A percentile compares a stretch with the other conserved stretches of the same genome.
These are phyloP conservation scores for Cymbopogon flexuosus DNA, from an alignment of 202 grass and related monocot genomes.

Conservation along the genomic window DNA sequence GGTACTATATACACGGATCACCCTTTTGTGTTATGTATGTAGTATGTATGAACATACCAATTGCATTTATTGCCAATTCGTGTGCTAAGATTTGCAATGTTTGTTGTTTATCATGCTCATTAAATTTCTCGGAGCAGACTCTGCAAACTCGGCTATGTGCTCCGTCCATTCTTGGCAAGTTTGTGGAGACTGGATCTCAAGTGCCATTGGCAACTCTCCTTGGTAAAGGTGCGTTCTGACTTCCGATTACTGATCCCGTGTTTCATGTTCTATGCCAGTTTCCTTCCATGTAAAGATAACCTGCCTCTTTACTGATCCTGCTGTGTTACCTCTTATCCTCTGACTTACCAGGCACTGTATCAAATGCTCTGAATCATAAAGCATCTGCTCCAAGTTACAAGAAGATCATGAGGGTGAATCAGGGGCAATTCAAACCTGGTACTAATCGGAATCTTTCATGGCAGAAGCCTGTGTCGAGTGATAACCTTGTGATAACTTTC, in stretches of 20 bases:
- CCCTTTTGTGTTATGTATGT: background rate
- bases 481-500: slow-evolving; percentile 89
- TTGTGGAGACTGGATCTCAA: slow-evolving; percentile 30
- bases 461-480: slow-evolving; percentile 62
- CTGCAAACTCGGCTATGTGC: slow-evolving; percentile 5
- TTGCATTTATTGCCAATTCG: slow-evolving; percentile 2
- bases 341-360: slow-evolving; percentile 38
- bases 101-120: slow-evolving; percentile 18
- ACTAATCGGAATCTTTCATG: slow-evolving; percentile 71
- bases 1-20: too few relatives aligned
- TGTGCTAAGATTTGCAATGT: background rate
- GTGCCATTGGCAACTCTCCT: background rate
- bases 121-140: slow-evolving; percentile 27
- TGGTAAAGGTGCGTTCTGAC: slow-evolving; percentile 29
- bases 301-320: slow-evolving; percentile 17
- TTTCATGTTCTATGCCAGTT: background rate
- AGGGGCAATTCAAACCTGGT: slow-evolving; percentile 54
- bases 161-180: slow-evolving; percentile 29
- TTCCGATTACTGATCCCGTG: background rate
- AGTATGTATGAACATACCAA: background rate
- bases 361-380: slow-evolving; percentile 42
- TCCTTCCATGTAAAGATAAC: background rate
- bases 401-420: slow-evolving; percentile 49
- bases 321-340: slow-evolving; percentile 8
- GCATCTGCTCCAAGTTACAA: slow-evolving; percentile 43